A percentile compares a stretch with the other conserved stretches of the same genome.
Conservation (phyloP, 805 yeast species). For the Zygoascus flipseniorum region DNA sequence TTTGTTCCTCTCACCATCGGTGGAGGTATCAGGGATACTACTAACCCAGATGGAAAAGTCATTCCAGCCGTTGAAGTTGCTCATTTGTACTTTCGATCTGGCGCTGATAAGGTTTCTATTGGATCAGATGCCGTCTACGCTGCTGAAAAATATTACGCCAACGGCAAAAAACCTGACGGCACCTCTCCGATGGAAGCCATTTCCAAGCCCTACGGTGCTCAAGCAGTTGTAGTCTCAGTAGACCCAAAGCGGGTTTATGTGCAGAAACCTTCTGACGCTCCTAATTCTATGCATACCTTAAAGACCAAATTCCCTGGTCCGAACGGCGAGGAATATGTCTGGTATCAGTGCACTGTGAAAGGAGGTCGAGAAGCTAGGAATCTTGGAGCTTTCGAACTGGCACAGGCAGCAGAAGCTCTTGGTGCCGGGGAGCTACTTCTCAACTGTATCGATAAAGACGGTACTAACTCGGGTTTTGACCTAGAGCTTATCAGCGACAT, state of each 20-base stretch:
- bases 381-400: slow-evolving; percentile 84
- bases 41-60: slow-evolving; percentile 66
- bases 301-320: slow-evolving; percentile 67
- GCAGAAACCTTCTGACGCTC: slow-evolving; percentile 45
- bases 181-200: slow-evolving; percentile 87
- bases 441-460: slow-evolving; percentile 96
- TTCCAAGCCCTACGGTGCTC: slow-evolving; percentile 85
- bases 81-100: slow-evolving; percentile 82
- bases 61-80: slow-evolving; percentile 90
- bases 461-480: slow-evolving; percentile 91
- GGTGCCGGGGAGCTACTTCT: slow-evolving; percentile 95
- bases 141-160: slow-evolving; percentile 70
- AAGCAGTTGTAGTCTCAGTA: slow-evolving; percentile 97
- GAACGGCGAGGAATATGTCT: slow-evolving; percentile 80
- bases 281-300: slow-evolving; percentile 46
- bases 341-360: slow-evolving; percentile 92
- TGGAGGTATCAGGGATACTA: slow-evolving; percentile 90
- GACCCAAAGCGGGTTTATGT: slow-evolving; percentile 90
- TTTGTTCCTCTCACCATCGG: slow-evolving; percentile 98
- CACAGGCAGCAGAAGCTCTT: slow-evolving; percentile 77
- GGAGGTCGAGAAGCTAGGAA: slow-evolving; percentile 93
- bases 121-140: slow-evolving; percentile 96
- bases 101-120: slow-evolving; percentile 96
- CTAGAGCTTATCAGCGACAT: slow-evolving; percentile 74
- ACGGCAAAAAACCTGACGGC: slow-evolving; percentile 55